These are phyloP conservation scores for Kuraishia ogatae DNA, from an alignment of 805 yeast genomes.

Conservation along the genomic window DNA sequence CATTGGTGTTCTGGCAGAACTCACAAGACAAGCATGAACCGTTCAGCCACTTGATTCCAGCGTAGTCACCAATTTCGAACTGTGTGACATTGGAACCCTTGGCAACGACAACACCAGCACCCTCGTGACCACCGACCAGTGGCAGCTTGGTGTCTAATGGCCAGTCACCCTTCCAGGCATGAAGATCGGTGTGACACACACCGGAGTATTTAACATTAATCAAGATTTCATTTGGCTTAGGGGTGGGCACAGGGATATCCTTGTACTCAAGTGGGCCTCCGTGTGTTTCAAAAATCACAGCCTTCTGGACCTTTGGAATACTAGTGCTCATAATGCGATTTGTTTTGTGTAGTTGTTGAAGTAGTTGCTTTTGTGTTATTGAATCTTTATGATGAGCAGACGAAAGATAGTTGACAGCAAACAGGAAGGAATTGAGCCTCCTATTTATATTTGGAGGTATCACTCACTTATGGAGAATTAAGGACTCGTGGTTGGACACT, in stretches of 20 bases:
- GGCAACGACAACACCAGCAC: conserved; percentile 64
- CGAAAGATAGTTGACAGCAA: background rate
- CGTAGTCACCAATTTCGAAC: conserved; percentile 56
- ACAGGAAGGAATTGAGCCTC: background rate
- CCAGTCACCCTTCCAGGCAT: conserved; percentile 72
- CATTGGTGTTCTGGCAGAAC: conserved; percentile 48
- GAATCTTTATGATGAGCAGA: background rate
- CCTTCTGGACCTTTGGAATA: conserved; percentile 62
- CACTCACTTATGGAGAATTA: background rate
- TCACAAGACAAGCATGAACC: conserved; percentile 61
- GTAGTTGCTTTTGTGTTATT: background rate
- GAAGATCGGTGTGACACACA: conserved; percentile 69
- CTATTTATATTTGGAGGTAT: background rate
- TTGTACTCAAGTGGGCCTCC: conserved; percentile 57
- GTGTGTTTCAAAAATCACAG: conserved; percentile 58
- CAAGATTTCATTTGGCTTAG: conserved; percentile 56
- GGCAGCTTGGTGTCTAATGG: conserved; percentile 52
- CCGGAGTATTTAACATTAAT: conserved; percentile 66
- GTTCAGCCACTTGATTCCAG: conserved; percentile 65
- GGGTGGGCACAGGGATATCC: conserved; percentile 66
- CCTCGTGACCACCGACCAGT: conserved; percentile 67
- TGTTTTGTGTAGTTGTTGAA: background rate
- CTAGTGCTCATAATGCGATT: background rate
- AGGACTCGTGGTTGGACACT: background rate
- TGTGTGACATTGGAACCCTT: conserved; percentile 50